phyloP scores from a whole-genome alignment of 2,329 filamentous ascomycete species.

The Aspergillus tubingensis region DNA sequence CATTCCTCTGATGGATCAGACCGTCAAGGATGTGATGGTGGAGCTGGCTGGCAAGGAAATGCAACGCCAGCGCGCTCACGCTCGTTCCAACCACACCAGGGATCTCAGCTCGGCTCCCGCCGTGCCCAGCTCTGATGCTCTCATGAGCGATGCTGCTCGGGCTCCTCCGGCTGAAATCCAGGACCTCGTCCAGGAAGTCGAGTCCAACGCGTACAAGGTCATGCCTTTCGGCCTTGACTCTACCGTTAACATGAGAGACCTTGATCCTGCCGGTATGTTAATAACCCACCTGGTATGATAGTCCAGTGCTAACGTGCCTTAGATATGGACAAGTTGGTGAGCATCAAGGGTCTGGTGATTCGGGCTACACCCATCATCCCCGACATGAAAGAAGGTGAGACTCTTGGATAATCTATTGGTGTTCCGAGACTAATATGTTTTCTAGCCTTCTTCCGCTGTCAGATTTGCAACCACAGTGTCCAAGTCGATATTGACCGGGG shows the following conservation, averaged over 20 bases:
- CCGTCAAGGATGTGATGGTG: conserved; percentile 88
- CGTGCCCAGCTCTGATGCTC: conserved; percentile 75
- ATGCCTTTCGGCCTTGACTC: conserved; percentile 86
- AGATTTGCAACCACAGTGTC: conserved; percentile 86
- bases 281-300: neutral
- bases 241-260: conserved; percentile 85
- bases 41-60: conserved; percentile 82
- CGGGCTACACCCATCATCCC: conserved; percentile 94
- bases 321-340: conserved; percentile 95
- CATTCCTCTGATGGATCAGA: conserved; percentile 93
- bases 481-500: conserved; percentile 91
- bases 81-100: conserved; percentile 50
- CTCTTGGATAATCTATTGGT: neutral
- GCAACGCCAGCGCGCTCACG: conserved; percentile 64
- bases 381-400: conserved; percentile 84
- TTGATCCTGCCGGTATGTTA: conserved; percentile 77
- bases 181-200: conserved; percentile 74
- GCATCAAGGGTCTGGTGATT: conserved; percentile 94
- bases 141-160: conserved; percentile 47
- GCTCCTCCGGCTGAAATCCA: conserved; percentile 54
- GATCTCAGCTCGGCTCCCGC: conserved; percentile 72
- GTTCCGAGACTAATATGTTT: neutral
- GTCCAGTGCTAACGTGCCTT: conserved; percentile 27
- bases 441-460: conserved; percentile 88
- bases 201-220: conserved; percentile 78